Evolutionary conservation across 352 stramenopile genomes (phyloP).

Genomic region (Phytophthora capsici): DNA sequence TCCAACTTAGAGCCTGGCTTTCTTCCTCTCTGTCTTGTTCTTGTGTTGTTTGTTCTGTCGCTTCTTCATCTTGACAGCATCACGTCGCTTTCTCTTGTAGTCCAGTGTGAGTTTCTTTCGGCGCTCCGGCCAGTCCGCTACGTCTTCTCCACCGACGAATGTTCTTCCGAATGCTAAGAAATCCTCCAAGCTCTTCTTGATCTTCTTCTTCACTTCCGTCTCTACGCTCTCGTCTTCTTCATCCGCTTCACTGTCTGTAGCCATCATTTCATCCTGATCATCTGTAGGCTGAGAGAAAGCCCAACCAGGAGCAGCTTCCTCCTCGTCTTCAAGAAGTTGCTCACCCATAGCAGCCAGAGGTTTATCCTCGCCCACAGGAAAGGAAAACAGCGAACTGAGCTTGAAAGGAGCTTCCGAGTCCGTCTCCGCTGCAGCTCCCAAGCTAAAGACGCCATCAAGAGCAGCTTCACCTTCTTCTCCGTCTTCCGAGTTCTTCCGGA

Average conservation of each 20-base stretch:
- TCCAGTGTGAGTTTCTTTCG: slow-evolving; percentile 81
- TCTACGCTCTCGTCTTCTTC: slow-evolving; percentile 35
- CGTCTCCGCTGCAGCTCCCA: slow-evolving; percentile 9
- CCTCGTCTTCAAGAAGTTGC: slow-evolving; percentile 54
- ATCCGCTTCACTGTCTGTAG: slow-evolving; percentile 48
- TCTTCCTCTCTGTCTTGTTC: slow-evolving; percentile 42
- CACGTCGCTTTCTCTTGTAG: slow-evolving; percentile 83
- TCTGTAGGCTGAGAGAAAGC: slow-evolving; percentile 27
- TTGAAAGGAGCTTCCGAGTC: slow-evolving; percentile 53
- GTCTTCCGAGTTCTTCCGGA: slow-evolving; percentile 87
- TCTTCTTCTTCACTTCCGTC: slow-evolving; percentile 27
- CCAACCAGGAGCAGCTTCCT: slow-evolving; percentile 30
- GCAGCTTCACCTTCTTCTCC: slow-evolving; percentile 76
- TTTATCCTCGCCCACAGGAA: slow-evolving; percentile 59
- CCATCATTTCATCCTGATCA: slow-evolving; percentile 38
- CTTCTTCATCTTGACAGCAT: slow-evolving; percentile 81
- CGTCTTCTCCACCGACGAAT: slow-evolving; percentile 46
- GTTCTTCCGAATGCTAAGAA: slow-evolving; percentile 69
- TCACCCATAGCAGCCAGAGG: slow-evolving; percentile 52
- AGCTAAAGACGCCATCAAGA: slow-evolving; percentile 71
- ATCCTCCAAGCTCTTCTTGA: slow-evolving; percentile 60
- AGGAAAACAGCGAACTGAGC: slow-evolving; percentile 76
- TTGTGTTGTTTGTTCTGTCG: slow-evolving; percentile 67
- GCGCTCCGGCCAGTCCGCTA: slow-evolving; percentile 58
- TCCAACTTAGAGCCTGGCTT: slow-evolving; percentile 40